A percentile compares a stretch with the other conserved stretches of the same genome.
Conservation (phyloP, 2,329 filamentous ascomycete species). For the Hysterium pulicare region DNA sequence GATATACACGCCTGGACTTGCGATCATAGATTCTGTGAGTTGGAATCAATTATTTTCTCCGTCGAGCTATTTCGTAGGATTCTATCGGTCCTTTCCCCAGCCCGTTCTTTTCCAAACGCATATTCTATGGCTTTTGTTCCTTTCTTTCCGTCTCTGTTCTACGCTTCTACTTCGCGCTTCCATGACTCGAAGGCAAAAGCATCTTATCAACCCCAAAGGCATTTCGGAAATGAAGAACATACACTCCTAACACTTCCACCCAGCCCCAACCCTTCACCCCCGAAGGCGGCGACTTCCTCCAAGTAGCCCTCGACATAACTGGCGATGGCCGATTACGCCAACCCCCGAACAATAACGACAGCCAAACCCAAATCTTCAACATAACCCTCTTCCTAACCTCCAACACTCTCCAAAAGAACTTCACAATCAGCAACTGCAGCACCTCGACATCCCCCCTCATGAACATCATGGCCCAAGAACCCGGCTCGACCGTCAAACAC, state of each 20-base stretch:
- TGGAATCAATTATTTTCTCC: no score
- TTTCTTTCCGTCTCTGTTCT: no score
- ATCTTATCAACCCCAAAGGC: no score
- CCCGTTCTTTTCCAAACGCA: no score
- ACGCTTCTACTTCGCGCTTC: no score
- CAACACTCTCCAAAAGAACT: constrained; percentile 60
- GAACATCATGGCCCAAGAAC: constrained; percentile 62
- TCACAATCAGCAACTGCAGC: constrained; percentile 66
- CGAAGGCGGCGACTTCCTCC: constrained; percentile 48
- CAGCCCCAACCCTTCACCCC: constrained; percentile 37
- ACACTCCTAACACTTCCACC: not conserved
- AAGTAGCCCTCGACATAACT: constrained; percentile 65
- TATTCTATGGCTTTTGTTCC: no score
- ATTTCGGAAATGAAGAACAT: constrained; percentile 50
- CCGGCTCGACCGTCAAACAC: constrained; percentile 68
- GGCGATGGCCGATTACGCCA: constrained; percentile 62
- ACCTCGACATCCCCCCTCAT: constrained; percentile 51
- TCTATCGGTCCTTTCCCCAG: no score
- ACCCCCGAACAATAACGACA: constrained; percentile 53
- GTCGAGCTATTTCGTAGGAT: not conserved
- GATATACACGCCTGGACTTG: constrained; percentile 67
- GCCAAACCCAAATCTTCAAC: constrained; percentile 57
- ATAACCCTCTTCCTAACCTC: constrained; percentile 67
- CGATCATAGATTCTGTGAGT: constrained; percentile 57
- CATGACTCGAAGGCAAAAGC: no score